A percentile compares a stretch with the other conserved stretches of the same genome.
These are phyloP conservation scores for Amanita fuliginea DNA, from an alignment of 768 basidiomycete genomes.

Conservation along the genomic window DNA sequence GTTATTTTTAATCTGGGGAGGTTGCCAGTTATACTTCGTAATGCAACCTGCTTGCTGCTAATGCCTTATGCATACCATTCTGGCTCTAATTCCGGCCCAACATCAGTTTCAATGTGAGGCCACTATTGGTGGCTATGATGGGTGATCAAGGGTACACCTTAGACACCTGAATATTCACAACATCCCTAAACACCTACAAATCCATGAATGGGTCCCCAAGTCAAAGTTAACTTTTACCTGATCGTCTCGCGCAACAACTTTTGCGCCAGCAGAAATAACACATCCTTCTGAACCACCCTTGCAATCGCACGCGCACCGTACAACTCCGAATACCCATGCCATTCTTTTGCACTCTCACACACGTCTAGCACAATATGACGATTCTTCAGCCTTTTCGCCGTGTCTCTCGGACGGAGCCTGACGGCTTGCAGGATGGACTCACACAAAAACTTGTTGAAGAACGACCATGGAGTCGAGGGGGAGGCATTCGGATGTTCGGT, in stretches of 20 bases:
- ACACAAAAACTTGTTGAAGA: conserved; percentile 78
- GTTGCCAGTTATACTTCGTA: no score
- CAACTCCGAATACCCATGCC: conserved; percentile 70
- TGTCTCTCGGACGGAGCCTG: conserved; percentile 61
- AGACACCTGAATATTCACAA: conserved; percentile 41
- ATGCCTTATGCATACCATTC: background rate
- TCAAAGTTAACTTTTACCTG: conserved; percentile 25
- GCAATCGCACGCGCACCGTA: conserved; percentile 88
- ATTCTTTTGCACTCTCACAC: conserved; percentile 44
- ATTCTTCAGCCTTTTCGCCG: conserved; percentile 50
- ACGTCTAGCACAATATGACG: conserved; percentile 69
- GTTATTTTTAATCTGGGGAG: no score
- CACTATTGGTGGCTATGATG: conserved; percentile 55
- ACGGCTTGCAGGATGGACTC: conserved; percentile 72
- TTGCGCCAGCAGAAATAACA: conserved; percentile 74
- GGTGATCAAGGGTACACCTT: conserved; percentile 36
- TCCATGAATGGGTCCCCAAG: no score
- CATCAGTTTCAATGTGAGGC: background rate
- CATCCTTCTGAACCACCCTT: conserved; percentile 71
- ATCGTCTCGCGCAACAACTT: conserved; percentile 74
- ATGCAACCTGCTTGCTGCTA: no score
- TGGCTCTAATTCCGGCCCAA: background rate
- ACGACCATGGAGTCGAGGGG: conserved; percentile 80
- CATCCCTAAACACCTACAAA: no score
- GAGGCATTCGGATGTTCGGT: conserved; percentile 70